phyloP scores from a whole-genome alignment of 257 asterid species.

The Solanum chmielewskii region DNA sequence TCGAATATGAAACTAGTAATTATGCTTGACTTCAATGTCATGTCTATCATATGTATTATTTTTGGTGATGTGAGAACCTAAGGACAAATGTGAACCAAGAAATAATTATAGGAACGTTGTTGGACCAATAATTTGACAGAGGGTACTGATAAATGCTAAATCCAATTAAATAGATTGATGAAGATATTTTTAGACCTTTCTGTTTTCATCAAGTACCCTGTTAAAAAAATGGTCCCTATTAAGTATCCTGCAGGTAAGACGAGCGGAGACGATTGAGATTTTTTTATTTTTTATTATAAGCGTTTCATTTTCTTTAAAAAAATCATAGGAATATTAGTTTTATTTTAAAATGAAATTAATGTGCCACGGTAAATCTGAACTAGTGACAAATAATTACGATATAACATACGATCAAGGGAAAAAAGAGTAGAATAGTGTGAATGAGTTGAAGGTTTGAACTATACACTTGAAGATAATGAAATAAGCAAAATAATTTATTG shows the following conservation, averaged over 20 bases:
- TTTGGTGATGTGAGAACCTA: background rate
- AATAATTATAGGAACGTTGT: background rate
- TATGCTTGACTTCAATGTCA: too few relatives aligned
- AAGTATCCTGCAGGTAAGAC: background rate
- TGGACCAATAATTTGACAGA: background rate
- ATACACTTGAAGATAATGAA: background rate
- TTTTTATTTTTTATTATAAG: rapidly evolving
- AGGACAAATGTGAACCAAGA: background rate
- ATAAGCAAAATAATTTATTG: background rate
- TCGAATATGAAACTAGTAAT: too few relatives aligned
- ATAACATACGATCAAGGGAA: background rate
- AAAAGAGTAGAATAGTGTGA: background rate
- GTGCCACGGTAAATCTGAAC: too few relatives aligned
- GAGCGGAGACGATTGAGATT: background rate
- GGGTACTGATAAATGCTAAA: background rate
- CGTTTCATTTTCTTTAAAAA: too few relatives aligned
- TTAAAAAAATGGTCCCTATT: background rate
- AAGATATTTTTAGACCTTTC: background rate
- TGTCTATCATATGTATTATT: background rate
- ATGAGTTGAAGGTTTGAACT: background rate
- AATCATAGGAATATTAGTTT: too few relatives aligned
- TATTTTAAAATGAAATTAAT: too few relatives aligned
- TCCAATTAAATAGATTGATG: too few relatives aligned
- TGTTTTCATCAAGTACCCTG: background rate
- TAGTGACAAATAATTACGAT: background rate